Evolutionary conservation across 176 grass and related monocot species (phyloP).

Genomic region (Aegilops sharonensis): DNA sequence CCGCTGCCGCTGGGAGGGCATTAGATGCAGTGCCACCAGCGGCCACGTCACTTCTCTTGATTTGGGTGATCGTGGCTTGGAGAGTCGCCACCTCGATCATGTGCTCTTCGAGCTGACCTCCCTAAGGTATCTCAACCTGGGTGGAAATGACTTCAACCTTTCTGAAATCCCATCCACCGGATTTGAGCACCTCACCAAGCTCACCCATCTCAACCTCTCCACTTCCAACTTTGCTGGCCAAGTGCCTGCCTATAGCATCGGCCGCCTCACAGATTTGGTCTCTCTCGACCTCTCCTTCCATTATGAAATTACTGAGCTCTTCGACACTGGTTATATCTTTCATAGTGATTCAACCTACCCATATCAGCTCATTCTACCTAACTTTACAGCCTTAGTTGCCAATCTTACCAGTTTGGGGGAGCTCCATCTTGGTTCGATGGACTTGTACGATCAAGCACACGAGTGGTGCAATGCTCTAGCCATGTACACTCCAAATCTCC

Average conservation of each 20-base stretch:
- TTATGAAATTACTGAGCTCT: background rate
- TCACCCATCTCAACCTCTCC: constrained; percentile 64
- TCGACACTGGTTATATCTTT: background rate
- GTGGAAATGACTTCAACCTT: constrained; percentile 16
- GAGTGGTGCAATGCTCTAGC: constrained; percentile 46
- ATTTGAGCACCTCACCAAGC: constrained; percentile 31
- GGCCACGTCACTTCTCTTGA: constrained; percentile 35
- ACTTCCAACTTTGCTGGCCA: constrained; percentile 11
- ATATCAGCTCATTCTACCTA: background rate
- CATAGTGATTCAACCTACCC: too few relatives aligned
- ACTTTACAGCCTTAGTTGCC: background rate
- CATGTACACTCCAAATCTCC: constrained; percentile 6
- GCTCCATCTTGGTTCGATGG: constrained; percentile 26
- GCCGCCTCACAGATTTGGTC: constrained; percentile 24
- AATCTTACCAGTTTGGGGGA: constrained; percentile 35
- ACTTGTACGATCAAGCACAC: constrained; percentile 29
- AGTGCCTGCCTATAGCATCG: constrained; percentile 12
- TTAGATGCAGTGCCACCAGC: background rate
- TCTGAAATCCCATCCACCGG: background rate
- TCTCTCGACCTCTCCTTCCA: constrained; percentile 29
- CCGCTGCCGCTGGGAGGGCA: background rate
- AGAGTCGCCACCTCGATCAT: background rate
- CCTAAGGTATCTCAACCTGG: constrained; percentile 33
- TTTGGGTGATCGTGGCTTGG: constrained; percentile 5
- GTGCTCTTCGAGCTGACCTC: constrained; percentile 43